phyloP scores from a whole-genome alignment of 192 early-diverging fungal species.

The Lobosporangium transversale region DNA sequence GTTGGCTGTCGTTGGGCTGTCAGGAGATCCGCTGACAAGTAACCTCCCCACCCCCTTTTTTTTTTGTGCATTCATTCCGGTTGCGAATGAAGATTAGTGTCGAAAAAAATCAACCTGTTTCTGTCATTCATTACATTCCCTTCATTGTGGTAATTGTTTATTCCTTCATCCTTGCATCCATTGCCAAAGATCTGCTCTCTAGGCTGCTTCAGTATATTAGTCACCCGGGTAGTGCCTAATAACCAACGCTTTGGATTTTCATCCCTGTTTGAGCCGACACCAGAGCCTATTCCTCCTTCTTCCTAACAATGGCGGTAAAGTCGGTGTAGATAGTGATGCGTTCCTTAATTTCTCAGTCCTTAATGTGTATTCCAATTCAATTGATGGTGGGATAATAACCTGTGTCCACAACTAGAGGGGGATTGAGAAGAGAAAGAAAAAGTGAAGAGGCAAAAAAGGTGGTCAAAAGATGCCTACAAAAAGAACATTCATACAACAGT shows the following conservation, averaged over 20 bases:
- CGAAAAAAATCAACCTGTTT: too few species aligned
- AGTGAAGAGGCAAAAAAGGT: conserved; percentile 1
- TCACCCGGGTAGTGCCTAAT: not conserved
- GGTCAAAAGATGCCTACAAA: not conserved
- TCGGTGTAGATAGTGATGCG: conserved; percentile 16
- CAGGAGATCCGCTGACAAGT: too few species aligned
- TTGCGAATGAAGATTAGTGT: too few species aligned
- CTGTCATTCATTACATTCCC: not conserved
- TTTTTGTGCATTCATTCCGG: too few species aligned
- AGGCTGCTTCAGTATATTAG: not conserved
- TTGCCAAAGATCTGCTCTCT: not conserved
- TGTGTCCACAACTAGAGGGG: too few species aligned
- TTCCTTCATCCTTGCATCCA: not conserved
- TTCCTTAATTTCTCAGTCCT: too few species aligned
- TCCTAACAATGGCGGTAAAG: conserved; percentile 13
- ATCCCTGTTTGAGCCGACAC: conserved; percentile 22
- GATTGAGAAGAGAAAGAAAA: too few species aligned
- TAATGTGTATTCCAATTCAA: too few species aligned
- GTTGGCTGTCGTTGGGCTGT: too few species aligned
- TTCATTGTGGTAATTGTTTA: too few species aligned
- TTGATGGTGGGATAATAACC: too few species aligned
- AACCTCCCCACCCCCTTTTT: not conserved
- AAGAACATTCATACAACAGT: too few species aligned
- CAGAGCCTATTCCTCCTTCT: not conserved
- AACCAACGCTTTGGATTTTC: not conserved